phyloP scores from a whole-genome alignment of 2,329 filamentous ascomycete genomes.

The Diaporthe aspalathi region DNA sequence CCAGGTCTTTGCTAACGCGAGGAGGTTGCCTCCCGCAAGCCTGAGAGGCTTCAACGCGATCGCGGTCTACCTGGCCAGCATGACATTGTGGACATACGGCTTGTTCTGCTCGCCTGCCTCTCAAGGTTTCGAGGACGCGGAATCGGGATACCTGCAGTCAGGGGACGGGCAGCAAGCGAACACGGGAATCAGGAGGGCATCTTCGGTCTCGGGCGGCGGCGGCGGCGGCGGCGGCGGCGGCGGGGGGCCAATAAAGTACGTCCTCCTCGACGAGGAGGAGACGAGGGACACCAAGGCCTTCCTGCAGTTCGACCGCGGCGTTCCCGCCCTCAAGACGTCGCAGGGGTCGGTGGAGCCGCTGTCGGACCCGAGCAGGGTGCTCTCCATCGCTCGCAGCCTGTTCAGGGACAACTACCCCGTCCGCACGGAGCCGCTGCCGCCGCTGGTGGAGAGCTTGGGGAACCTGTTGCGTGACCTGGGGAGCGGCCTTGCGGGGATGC shows the following conservation, averaged over 20 bases:
- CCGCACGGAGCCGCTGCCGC: conserved; percentile 45
- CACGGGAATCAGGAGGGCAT: background rate
- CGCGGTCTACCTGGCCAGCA: conserved; percentile 45
- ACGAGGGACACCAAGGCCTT: conserved; percentile 44
- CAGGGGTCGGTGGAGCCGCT: conserved; percentile 40
- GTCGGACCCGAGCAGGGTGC: conserved; percentile 42
- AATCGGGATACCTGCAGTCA: conserved; percentile 8
- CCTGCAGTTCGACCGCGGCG: conserved; percentile 43
- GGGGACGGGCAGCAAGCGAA: conserved; percentile 18
- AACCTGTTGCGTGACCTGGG: conserved; percentile 44
- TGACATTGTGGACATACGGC: conserved; percentile 46
- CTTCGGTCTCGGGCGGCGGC: conserved; percentile 24
- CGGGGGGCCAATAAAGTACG: conserved; percentile 31
- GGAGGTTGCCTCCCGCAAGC: conserved; percentile 43
- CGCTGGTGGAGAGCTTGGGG: conserved; percentile 46
- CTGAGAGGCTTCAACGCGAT: conserved; percentile 46
- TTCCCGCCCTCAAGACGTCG: conserved; percentile 39
- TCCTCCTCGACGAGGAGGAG: conserved; percentile 45
- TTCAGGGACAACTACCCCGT: conserved; percentile 46
- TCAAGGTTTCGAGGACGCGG: background rate
- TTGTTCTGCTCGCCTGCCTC: conserved; percentile 39
- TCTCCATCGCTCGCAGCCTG: conserved; percentile 42
- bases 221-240: conserved; percentile 18
- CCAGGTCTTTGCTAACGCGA: conserved; percentile 43
- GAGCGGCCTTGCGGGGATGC: conserved; percentile 40